Base-by-base conservation (phyloP, 2,329 filamentous ascomycete genomes). In the Talaromyces marneffei region DNA sequence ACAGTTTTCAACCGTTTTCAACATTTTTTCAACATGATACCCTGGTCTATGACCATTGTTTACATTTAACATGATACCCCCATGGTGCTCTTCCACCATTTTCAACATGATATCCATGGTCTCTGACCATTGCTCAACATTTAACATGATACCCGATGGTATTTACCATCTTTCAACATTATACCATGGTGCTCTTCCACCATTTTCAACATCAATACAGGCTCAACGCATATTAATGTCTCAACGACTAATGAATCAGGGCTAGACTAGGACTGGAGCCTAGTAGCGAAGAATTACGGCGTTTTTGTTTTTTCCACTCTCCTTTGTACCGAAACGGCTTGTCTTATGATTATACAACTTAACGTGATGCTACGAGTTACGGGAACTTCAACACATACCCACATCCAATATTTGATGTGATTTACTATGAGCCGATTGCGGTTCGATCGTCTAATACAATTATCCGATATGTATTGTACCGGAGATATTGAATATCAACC, bases 191-290 rank as follows among this genome's bases (percentile, higher is more conserved):
- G 55, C 33, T 31, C n/a, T 57, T 42, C 44, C 53, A 44, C 40
- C 37, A 57, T 39, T 46, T 57, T 57, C 55, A 58, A 58, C 56
- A 58, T 58, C 42, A n/a, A 57, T 50, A 39, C 20, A 59, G 25
- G 57, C 57, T 59, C 57, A 59, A 59, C 57, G 57, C 57, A 20
- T 59, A 39, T 52, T 52, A 52, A 59, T 16, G 48, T 53, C 57
- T 59, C 57, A 59, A 59, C 57, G 57, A 59, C 46, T 59, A 53
- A 59, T 59, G 57, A 58, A 48, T 50, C 16, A 50, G 33, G 56
- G 14, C 18, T 53, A 27, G 20, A 53, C 46, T 53, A 46, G 57
- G 57, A 40, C 57, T 53, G 57, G 57, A 42, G 33, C 35, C 57
- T 46, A 53, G 57, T 20, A 29, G 25, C 39, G 35, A 48, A 27